Base-by-base conservation (phyloP, 2,329 filamentous ascomycete genomes). In the Cytospora leucostoma region DNA sequence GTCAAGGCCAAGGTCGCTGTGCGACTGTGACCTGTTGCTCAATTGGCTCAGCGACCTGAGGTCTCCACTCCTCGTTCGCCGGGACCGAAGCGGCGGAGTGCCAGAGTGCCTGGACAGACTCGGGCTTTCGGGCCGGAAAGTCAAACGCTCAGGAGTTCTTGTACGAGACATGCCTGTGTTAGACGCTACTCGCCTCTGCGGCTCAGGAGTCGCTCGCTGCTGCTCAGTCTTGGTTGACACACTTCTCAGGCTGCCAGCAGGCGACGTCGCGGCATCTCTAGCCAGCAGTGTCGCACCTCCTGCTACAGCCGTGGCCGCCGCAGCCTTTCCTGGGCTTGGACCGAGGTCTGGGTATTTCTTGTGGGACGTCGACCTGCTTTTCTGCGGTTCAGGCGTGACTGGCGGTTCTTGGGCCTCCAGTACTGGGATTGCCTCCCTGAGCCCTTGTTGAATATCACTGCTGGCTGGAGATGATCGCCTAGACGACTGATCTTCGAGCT, bases 51-150 rank as follows among this genome's bases (percentile, higher is more conserved):
- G 85, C 69, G 84, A 85, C 78, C 89, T 80, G 71, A 96, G 82
- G 81, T 96, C 91, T 76, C 90, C 88, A 82, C 64, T 66, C 54
- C 90, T 93, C 75, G 88, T 78, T 73, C 83, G 83, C 73, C 78
- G 82, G 74, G 91, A 86, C 71, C 92, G 85, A 66, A 95, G 83
- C 55, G 89, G 87, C 67, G 89, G 89, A 65, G 88, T 89, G 67
- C 77, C 76, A 73, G 77, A 80, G 68, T 78, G 70, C 72, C 66
- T 81, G 75, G 74, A 69, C 75, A 74, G 81, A 79, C 82, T 79
- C 79, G 83, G 81, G 61, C 88, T 91, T 68, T 88, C 84, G 74
- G 90, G 84, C 73, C 88, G 82, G 64, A 82, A 81, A 68, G 75
- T 75, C 40, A 80, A 75, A 66, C 81, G 80, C 72, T 85, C 83